Conservation (phyloP, 2,329 filamentous ascomycete genomes). For the Fusarium papillatum region DNA sequence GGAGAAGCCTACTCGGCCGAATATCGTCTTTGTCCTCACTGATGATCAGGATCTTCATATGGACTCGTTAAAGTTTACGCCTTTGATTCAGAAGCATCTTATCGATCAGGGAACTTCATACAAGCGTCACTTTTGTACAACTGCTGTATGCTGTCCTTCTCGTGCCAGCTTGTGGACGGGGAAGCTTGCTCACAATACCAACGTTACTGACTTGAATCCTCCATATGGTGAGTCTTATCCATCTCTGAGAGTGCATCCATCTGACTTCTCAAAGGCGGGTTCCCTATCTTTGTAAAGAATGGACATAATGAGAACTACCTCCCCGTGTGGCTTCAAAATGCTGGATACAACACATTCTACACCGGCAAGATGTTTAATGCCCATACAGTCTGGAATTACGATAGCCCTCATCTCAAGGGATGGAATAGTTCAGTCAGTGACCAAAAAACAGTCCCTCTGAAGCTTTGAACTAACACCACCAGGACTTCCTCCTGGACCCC, state of each 20-base stretch:
- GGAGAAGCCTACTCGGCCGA: constrained; percentile 51
- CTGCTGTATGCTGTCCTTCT: constrained; percentile 75
- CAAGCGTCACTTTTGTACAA: constrained; percentile 72
- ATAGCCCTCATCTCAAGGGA: constrained; percentile 65
- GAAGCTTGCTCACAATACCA: constrained; percentile 73
- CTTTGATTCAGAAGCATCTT: constrained; percentile 66
- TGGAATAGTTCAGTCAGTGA: constrained; percentile 63
- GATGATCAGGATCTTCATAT: constrained; percentile 77
- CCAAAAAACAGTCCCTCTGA: too few relatives aligned
- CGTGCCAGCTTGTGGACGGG: constrained; percentile 75
- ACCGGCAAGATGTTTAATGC: constrained; percentile 69
- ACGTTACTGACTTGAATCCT: constrained; percentile 65
- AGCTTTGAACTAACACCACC: background rate
- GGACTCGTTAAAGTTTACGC: constrained; percentile 71
- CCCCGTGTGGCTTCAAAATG: constrained; percentile 64
- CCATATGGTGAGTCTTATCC: constrained; percentile 60
- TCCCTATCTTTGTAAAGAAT: constrained; percentile 64
- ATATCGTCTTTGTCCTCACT: constrained; percentile 75
- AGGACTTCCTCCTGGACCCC: constrained; percentile 31
- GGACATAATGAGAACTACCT: constrained; percentile 65
- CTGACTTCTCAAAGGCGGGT: constrained; percentile 46
- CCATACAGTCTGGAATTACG: constrained; percentile 62
- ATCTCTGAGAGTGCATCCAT: background rate
- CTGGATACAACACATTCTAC: constrained; percentile 67
- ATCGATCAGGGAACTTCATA: constrained; percentile 69